Conservation (phyloP, 2,329 filamentous ascomycete genomes). For the Fusarium begoniae region DNA sequence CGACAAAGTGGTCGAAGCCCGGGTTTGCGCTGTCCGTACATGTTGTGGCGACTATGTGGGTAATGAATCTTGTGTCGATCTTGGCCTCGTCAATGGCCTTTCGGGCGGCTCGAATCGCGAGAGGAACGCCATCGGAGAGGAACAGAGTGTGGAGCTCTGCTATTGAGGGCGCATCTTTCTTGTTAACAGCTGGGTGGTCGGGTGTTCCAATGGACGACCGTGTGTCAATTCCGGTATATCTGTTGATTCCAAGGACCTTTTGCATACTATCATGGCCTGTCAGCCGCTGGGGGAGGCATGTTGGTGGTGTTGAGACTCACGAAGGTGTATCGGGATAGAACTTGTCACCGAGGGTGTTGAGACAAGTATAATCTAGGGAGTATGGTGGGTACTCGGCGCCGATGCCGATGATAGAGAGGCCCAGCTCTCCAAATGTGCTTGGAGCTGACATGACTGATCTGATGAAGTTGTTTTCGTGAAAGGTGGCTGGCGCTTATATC, state of each 20-base stretch:
- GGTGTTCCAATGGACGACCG: slow-evolving; percentile 70
- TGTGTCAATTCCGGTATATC: slow-evolving; percentile 70
- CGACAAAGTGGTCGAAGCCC: slow-evolving; percentile 73
- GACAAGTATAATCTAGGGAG: slow-evolving; percentile 57
- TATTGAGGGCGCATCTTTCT: slow-evolving; percentile 61
- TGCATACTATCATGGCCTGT: slow-evolving; percentile 58
- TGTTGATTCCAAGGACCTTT: slow-evolving; percentile 71
- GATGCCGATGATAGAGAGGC: slow-evolving; percentile 68
- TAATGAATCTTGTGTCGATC: slow-evolving; percentile 63
- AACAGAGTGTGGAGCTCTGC: slow-evolving; percentile 64
- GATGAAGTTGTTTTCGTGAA: background rate
- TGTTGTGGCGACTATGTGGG: slow-evolving; percentile 73
- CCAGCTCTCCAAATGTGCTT: slow-evolving; percentile 59
- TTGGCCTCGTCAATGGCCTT: slow-evolving; percentile 66
- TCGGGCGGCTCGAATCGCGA: slow-evolving; percentile 63
- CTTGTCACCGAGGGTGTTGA: slow-evolving; percentile 62
- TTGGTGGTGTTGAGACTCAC: slow-evolving; percentile 51
- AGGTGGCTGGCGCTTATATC: slow-evolving; percentile 15
- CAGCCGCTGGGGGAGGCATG: background rate
- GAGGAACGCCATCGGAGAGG: slow-evolving; percentile 65
- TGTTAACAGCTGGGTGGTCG: slow-evolving; percentile 70
- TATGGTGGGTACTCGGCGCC: slow-evolving; percentile 69
- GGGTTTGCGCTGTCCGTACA: slow-evolving; percentile 77
- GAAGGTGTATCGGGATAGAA: slow-evolving; percentile 69
- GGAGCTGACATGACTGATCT: slow-evolving; percentile 52